Conservation (phyloP, 208 protist species). For the Leishmania tropica region DNA sequence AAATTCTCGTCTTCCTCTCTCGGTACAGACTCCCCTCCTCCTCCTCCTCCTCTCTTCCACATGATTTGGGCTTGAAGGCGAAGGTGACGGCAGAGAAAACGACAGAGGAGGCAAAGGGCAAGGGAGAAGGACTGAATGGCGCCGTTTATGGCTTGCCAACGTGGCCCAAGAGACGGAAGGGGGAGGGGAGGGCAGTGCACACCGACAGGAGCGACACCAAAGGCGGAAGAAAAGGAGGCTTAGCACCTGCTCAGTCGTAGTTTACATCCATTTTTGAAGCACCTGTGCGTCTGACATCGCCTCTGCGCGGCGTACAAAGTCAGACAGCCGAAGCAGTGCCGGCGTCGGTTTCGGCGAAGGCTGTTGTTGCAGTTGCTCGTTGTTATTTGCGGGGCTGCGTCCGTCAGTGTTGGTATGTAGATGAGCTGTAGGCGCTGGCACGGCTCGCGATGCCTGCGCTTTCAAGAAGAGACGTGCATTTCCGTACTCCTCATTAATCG, state of each 20-base stretch:
- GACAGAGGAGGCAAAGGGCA: neutral
- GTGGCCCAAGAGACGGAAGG: neutral
- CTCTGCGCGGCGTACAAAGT: slow-evolving; percentile 54
- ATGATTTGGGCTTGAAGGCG: neutral
- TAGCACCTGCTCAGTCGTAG: neutral
- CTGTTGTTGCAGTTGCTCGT: neutral
- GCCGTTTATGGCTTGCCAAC: neutral
- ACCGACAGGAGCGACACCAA: neutral
- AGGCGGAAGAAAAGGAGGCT: neutral
- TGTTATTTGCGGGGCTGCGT: neutral
- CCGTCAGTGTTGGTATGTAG: neutral
- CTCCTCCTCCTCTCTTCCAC: neutral
- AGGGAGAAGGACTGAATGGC: neutral
- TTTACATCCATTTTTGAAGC: slow-evolving; percentile 30
- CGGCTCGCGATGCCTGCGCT: neutral
- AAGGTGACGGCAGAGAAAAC: neutral
- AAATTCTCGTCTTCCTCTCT: neutral
- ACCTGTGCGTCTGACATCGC: slow-evolving; percentile 48
- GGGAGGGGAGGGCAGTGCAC: neutral
- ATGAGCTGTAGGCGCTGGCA: neutral
- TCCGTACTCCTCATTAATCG: slow-evolving; percentile 54
- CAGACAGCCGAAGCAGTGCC: slow-evolving; percentile 36
- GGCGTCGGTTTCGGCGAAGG: slow-evolving; percentile 25
- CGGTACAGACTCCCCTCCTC: neutral
- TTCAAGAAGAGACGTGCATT: slow-evolving; percentile 34